A percentile compares a stretch with the other conserved stretches of the same genome.
Evolutionary conservation across 306 rosid species (phyloP).

Genomic region (Fragaria iinumae): DNA sequence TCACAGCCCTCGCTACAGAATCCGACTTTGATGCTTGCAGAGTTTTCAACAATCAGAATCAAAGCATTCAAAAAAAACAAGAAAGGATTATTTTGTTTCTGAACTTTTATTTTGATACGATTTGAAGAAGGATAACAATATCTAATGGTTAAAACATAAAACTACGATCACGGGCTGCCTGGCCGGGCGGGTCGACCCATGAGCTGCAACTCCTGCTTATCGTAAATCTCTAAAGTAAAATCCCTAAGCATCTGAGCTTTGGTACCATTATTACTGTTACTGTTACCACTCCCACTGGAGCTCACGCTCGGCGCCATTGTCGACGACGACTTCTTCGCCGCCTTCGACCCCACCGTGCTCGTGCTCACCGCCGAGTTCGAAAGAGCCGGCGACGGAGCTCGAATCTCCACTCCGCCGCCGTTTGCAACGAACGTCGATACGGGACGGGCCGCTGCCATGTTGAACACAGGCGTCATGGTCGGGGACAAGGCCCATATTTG

Average conservation of each 20-base stretch:
- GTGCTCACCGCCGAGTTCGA: slow-evolving; percentile 41
- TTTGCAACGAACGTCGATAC: slow-evolving; percentile 31
- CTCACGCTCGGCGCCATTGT: slow-evolving; percentile 57
- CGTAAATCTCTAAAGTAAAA: slow-evolving; percentile 43
- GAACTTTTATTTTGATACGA: neutral
- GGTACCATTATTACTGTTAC: neutral
- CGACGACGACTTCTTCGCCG: slow-evolving; percentile 37
- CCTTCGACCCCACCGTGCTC: slow-evolving; percentile 48
- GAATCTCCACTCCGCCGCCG: neutral
- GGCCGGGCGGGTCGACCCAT: slow-evolving; percentile 26
- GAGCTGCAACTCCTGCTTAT: slow-evolving; percentile 44
- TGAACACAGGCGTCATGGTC: slow-evolving; percentile 41
- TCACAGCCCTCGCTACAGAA: neutral
- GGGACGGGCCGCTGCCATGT: slow-evolving; percentile 44
- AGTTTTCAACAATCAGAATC: neutral
- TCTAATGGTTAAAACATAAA: slow-evolving; percentile 18
- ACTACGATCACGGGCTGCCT: slow-evolving; percentile 17
- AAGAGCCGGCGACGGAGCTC: slow-evolving; percentile 1
- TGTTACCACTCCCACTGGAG: slow-evolving; percentile 24
- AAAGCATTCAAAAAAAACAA: too few species aligned
- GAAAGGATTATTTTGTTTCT: neutral
- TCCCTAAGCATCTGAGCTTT: slow-evolving; percentile 46
- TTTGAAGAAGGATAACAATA: neutral
- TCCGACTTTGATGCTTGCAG: too few species aligned
- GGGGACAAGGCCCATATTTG: slow-evolving; percentile 64